phyloP scores from a whole-genome alignment of 2,329 filamentous ascomycete genomes.

The Lomentospora prolificans region DNA sequence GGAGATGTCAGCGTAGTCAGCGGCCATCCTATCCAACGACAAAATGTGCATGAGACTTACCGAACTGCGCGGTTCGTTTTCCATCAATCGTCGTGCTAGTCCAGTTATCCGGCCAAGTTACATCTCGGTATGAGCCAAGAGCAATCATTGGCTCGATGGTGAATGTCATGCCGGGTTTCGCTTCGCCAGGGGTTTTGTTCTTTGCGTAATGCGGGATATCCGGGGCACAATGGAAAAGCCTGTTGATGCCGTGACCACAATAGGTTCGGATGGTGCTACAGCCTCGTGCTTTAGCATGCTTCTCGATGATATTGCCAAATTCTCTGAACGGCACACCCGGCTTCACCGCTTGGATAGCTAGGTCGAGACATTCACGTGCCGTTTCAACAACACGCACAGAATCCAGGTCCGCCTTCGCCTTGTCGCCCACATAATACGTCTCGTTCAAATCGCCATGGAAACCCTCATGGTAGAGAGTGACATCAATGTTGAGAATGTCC shows the following conservation, averaged over 20 bases:
- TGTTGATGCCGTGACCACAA: slow-evolving; percentile 92
- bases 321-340: slow-evolving; percentile 88
- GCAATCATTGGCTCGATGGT: slow-evolving; percentile 99
- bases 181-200: slow-evolving; percentile 92
- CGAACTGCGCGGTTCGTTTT: slow-evolving; percentile 84
- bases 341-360: slow-evolving; percentile 85
- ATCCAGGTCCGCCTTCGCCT: slow-evolving; percentile 73
- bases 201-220: slow-evolving; percentile 97
- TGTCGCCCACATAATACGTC: slow-evolving; percentile 95
- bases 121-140: slow-evolving; percentile 78
- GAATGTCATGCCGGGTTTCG: slow-evolving; percentile 96
- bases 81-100: slow-evolving; percentile 91
- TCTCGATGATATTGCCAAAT: slow-evolving; percentile 91
- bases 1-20: background rate
- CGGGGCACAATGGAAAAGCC: slow-evolving; percentile 83
- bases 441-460: slow-evolving; percentile 97
- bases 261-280: slow-evolving; percentile 94
- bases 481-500: slow-evolving; percentile 95
- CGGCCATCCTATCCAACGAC: no score
- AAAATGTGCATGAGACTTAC: no score
- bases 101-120: slow-evolving; percentile 99
- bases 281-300: slow-evolving; percentile 73
- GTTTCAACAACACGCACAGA: slow-evolving; percentile 85
- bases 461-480: slow-evolving; percentile 86
- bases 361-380: slow-evolving; percentile 79